Evolutionary conservation across 306 rosid genomes (phyloP).

Genomic region (Quercus berberidifolia): DNA sequence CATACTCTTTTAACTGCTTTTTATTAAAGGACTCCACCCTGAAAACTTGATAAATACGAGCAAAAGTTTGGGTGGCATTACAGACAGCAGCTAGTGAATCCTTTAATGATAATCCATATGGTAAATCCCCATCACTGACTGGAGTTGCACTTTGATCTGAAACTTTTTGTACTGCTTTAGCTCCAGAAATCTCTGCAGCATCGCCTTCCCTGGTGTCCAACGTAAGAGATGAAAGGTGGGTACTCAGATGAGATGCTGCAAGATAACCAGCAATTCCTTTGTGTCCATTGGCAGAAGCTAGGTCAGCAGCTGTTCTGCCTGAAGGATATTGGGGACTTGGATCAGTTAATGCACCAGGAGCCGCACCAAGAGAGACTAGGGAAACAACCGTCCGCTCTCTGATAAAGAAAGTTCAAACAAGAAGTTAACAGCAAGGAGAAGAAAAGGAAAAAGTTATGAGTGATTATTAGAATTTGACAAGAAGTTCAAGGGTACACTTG

Average conservation of each 20-base stretch:
- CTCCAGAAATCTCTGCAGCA: slow-evolving; percentile 33
- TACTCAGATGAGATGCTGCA: slow-evolving; percentile 56
- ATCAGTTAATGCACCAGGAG: slow-evolving; percentile 71
- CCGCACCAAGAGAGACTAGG: slow-evolving; percentile 74
- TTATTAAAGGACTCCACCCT: slow-evolving; percentile 80
- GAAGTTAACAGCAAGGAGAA: not conserved
- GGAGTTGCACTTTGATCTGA: slow-evolving; percentile 33
- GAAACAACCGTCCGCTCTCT: slow-evolving; percentile 75
- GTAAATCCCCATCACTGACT: slow-evolving; percentile 20
- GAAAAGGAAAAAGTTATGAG: slow-evolving; percentile 6
- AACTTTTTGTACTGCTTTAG: slow-evolving; percentile 41
- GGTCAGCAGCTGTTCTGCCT: slow-evolving; percentile 80
- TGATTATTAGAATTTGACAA: not conserved
- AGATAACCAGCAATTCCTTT: slow-evolving; percentile 95
- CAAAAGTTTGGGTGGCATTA: slow-evolving; percentile 84
- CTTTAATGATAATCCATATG: slow-evolving; percentile 56
- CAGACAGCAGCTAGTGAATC: slow-evolving; percentile 81
- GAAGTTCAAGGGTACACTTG: slow-evolving; percentile 4
- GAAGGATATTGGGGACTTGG: slow-evolving; percentile 59
- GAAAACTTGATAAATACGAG: slow-evolving; percentile 75
- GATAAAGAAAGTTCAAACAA: slow-evolving; percentile 24
- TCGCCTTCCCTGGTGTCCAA: slow-evolving; percentile 38
- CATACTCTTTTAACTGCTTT: slow-evolving; percentile 56
- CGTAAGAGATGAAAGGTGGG: slow-evolving; percentile 56
- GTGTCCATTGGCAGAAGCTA: slow-evolving; percentile 75